Base-by-base conservation (phyloP, 805 yeast species). In the Candida broadrunensis region DNA sequence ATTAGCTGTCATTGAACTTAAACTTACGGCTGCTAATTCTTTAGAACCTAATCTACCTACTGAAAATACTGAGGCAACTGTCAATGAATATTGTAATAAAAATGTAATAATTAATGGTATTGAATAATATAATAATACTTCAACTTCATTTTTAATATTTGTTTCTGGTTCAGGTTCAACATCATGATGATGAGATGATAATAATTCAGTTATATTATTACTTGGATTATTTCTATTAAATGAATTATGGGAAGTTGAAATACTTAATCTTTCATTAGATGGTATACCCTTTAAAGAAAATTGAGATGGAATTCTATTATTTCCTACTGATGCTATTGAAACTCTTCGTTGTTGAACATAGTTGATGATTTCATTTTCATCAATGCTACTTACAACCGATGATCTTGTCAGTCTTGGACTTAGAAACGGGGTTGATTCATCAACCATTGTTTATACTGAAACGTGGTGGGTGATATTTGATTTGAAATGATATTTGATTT, bases 1-100 rank as follows among this genome's bases (percentile, higher is more conserved):
- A 54, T 83, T 85, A 6, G 88, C 85, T 4, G 89, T 82, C 88
- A 85, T 84, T 16, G 85, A 75, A 14, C 86, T 83, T 36, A 85
- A 63, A 13, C 88, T 79, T 5, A 83, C 85, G 24, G 88, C 91
- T 13, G 89, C 91, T 36, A 85, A 67, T 49, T 83, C 88, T 18
- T 73, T 71, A 27, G 79, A 75, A 2, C 91, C 90, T 39, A 85
- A 70, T 48, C 81, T 78, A 8, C 91, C 89, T 23, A 84, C 90
- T 2, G 85, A 80, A 56, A 85, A 84, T 25, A 85, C 85, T 1
- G 88, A 81, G 13, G 89, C 88, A 37, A 85, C 82, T 3, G 88
- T 81, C 36, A 85, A 66, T 0, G 89, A 83, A 56, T 83, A 81
- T 55, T 85, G 89, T 44, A 85, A 61, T 20, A 85, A 55, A 50